Percentiles rank a stretch among this genome's conserved stretches.
Evolutionary conservation across 1,284 basidiomycete species (phyloP).

Genomic region (Cutaneotrichosporon daszewskae): DNA sequence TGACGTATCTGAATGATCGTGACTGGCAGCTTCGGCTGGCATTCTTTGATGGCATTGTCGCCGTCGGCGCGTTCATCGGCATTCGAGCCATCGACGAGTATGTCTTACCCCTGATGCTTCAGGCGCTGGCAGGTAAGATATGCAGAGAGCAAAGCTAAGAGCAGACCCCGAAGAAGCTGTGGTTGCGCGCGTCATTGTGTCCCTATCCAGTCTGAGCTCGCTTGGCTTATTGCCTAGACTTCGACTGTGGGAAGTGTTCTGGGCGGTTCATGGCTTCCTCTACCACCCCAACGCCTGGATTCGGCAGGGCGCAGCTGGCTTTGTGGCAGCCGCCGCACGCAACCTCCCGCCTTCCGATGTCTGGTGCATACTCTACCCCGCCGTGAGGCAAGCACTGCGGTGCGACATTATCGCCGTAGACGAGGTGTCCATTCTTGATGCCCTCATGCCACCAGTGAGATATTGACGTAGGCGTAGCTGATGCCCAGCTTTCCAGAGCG

Average conservation of each 20-base stretch:
- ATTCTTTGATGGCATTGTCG: slow-evolving; percentile 93
- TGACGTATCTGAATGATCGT: slow-evolving; percentile 93
- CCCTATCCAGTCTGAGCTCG: slow-evolving; percentile 78
- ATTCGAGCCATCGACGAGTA: slow-evolving; percentile 66
- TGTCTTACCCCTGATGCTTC: slow-evolving; percentile 89
- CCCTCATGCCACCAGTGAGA: slow-evolving; percentile 71
- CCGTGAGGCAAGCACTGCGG: slow-evolving; percentile 74
- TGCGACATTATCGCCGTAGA: slow-evolving; percentile 76
- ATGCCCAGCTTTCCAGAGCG: slow-evolving; percentile 61
- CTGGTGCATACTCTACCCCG: slow-evolving; percentile 95
- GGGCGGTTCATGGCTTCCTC: slow-evolving; percentile 75
- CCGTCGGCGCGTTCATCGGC: slow-evolving; percentile 87
- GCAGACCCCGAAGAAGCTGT: slow-evolving; percentile 92
- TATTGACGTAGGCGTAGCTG: neutral
- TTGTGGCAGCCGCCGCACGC: slow-evolving; percentile 76
- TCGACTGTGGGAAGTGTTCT: slow-evolving; percentile 91
- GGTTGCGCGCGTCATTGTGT: slow-evolving; percentile 75
- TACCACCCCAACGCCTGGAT: slow-evolving; percentile 98
- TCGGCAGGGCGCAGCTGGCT: slow-evolving; percentile 79
- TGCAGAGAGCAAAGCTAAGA: neutral
- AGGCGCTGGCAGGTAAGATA: slow-evolving; percentile 72
- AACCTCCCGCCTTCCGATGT: slow-evolving; percentile 76
- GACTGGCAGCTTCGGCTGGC: slow-evolving; percentile 87
- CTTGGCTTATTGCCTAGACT: slow-evolving; percentile 81
- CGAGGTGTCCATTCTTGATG: slow-evolving; percentile 65